These are phyloP conservation scores for Backusella macrospora DNA, from an alignment of 192 early-diverging fungal species.

Conservation along the genomic window DNA sequence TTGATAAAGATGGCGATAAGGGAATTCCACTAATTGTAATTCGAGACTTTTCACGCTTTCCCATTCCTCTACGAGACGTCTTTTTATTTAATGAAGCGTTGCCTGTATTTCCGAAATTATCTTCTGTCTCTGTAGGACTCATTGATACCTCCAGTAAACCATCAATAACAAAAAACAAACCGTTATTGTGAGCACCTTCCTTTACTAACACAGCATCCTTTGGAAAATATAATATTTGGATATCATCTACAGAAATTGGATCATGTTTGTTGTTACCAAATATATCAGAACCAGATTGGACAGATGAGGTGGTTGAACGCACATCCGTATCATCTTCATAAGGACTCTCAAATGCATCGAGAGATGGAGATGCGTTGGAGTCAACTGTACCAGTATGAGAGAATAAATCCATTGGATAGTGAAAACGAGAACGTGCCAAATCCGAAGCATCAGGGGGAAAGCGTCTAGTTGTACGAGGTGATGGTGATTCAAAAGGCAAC, in stretches of 20 bases:
- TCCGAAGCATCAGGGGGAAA: conserved; percentile 55
- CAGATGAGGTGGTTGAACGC: conserved; percentile 25
- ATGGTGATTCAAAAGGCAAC: conserved; percentile 31
- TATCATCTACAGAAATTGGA: conserved; percentile 50
- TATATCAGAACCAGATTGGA: conserved; percentile 30
- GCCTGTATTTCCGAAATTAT: not conserved
- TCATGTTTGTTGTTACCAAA: not conserved
- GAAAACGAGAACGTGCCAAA: not conserved
- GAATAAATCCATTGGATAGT: conserved; percentile 38
- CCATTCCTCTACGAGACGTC: not conserved
- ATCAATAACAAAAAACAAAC: conserved; percentile 93
- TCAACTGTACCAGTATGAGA: conserved; percentile 33
- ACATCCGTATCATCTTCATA: conserved; percentile 27
- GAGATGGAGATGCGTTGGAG: not conserved
- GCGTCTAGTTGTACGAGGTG: conserved; percentile 62
- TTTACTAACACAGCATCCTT: conserved; percentile 73
- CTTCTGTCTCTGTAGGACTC: conserved; percentile 29
- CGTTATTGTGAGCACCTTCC: conserved; percentile 82
- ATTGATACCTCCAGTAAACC: conserved; percentile 81
- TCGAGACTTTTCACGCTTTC: not conserved
- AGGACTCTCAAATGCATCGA: conserved; percentile 12
- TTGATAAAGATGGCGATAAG: not conserved
- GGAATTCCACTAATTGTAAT: not conserved
- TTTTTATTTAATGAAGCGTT: not conserved
- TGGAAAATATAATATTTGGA: conserved; percentile 76